Percentiles rank a stretch among this genome's conserved stretches.
phyloP scores from a whole-genome alignment of 164 flowering plant species.

The Berberis thunbergii region DNA sequence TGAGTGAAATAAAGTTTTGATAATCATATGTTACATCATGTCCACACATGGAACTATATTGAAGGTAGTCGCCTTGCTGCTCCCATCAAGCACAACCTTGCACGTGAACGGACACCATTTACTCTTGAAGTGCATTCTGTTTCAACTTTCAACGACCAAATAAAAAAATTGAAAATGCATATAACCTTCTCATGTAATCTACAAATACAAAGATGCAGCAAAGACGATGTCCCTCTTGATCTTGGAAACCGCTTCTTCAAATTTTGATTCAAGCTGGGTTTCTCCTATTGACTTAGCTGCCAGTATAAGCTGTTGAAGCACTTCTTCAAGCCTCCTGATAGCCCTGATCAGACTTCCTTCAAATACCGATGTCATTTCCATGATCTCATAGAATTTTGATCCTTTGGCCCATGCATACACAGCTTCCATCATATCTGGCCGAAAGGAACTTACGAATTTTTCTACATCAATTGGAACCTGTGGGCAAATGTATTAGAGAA shows the following conservation, averaged over 20 bases:
- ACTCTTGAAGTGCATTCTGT: too few species aligned
- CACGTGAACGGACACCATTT: too few species aligned
- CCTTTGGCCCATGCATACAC: constrained; percentile 97
- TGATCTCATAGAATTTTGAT: constrained; percentile 63
- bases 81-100: too few species aligned
- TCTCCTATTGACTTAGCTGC: constrained; percentile 94
- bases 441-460: constrained; percentile 68
- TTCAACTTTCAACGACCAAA: too few species aligned
- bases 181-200: constrained; percentile 7
- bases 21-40: too few species aligned
- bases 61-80: too few species aligned
- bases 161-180: too few species aligned
- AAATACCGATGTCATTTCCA: constrained; percentile 85
- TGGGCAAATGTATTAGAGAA: not conserved
- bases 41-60: too few species aligned
- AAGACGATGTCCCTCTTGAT: constrained; percentile 98
- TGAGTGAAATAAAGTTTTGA: too few species aligned
- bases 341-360: constrained; percentile 98
- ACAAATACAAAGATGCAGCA: constrained; percentile 91
- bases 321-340: constrained; percentile 94
- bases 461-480: constrained; percentile 96
- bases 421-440: constrained; percentile 95
- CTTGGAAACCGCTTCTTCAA: constrained; percentile 83
- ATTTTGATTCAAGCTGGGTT: constrained; percentile 69
- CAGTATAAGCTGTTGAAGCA: constrained; percentile 81